Percentiles rank a stretch among this genome's conserved stretches.
Evolutionary conservation across 2,329 filamentous ascomycete genomes (phyloP).

Genomic region (Botryosphaeria agaves): DNA sequence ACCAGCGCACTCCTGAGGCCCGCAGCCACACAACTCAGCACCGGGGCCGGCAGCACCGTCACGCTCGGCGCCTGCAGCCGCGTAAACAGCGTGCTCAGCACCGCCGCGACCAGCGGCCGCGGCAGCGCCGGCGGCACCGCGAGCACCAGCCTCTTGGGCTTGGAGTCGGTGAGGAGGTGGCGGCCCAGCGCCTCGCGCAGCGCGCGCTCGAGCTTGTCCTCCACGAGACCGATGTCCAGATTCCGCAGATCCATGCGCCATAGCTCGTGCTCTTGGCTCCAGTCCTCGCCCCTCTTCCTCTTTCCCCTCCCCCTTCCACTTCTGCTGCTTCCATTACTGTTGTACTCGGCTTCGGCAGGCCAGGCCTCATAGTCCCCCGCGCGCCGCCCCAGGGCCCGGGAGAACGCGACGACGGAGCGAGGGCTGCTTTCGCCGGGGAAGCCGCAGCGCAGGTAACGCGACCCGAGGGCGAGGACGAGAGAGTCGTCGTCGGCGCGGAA

Average conservation of each 20-base stretch:
- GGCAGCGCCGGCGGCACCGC: slow-evolving; percentile 65
- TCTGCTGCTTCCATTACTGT: too few relatives aligned
- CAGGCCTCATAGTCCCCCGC: slow-evolving; percentile 68
- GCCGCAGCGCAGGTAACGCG: slow-evolving; percentile 61
- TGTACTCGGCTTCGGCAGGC: slow-evolving; percentile 36
- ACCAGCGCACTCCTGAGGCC: slow-evolving; percentile 76
- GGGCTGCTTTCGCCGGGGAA: slow-evolving; percentile 72
- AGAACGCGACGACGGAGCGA: slow-evolving; percentile 52
- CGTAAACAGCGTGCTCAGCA: slow-evolving; percentile 63
- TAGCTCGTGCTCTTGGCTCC: slow-evolving; percentile 52
- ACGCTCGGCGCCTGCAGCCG: slow-evolving; percentile 65
- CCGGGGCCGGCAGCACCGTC: slow-evolving; percentile 61
- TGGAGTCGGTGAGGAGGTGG: slow-evolving; percentile 54
- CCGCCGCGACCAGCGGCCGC: slow-evolving; percentile 55
- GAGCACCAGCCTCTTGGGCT: slow-evolving; percentile 50
- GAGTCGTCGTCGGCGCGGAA: slow-evolving; percentile 56
- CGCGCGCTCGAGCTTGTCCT: slow-evolving; percentile 72
- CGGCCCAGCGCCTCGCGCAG: slow-evolving; percentile 69
- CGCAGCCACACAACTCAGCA: slow-evolving; percentile 58
- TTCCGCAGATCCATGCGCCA: slow-evolving; percentile 61
- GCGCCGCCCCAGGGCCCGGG: slow-evolving; percentile 58
- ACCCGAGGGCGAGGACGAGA: slow-evolving; percentile 67
- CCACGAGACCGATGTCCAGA: slow-evolving; percentile 60
- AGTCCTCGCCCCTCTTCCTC: slow-evolving; percentile 30
- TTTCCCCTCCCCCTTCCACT: slow-evolving; percentile 32